These are phyloP conservation scores for Coelastrella sp. DNA, from an alignment of 139 green algal genomes.

Conservation along the genomic window DNA sequence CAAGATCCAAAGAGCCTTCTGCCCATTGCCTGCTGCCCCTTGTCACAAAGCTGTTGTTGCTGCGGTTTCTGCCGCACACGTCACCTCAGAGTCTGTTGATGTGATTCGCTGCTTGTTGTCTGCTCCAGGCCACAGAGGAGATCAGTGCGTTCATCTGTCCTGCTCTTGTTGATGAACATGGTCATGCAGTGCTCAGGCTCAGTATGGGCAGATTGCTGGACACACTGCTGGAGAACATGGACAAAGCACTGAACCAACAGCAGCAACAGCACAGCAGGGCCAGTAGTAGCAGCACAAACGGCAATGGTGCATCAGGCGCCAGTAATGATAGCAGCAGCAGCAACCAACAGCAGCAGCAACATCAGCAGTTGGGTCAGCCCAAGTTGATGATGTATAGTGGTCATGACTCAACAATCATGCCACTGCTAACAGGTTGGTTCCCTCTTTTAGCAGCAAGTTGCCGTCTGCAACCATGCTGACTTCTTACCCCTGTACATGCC, in stretches of 20 bases:
- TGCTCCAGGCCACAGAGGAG: slow-evolving; percentile 63
- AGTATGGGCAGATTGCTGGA: slow-evolving; percentile 73
- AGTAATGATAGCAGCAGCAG: not conserved
- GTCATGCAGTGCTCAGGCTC: slow-evolving; percentile 66
- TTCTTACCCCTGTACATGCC: not conserved
- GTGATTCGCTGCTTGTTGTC: no score
- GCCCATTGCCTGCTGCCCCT: no score
- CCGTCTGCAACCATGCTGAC: not conserved
- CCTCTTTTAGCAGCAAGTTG: no score
- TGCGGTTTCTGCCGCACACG: no score
- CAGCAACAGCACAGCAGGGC: not conserved
- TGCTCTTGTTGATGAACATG: slow-evolving; percentile 48
- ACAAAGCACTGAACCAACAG: slow-evolving; percentile 45
- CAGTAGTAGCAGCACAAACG: not conserved
- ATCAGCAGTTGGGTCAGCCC: slow-evolving; percentile 18
- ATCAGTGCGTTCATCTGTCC: slow-evolving; percentile 69
- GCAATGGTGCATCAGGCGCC: no score
- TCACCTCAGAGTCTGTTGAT: no score
- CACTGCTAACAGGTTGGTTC: slow-evolving; percentile 69
- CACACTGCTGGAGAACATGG: slow-evolving; percentile 72
- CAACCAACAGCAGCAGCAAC: slow-evolving; percentile 42
- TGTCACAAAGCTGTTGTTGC: no score
- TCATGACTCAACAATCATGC: slow-evolving; percentile 83
- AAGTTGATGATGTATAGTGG: slow-evolving; percentile 76
- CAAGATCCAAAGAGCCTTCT: no score